phyloP scores from a whole-genome alignment of 2,329 filamentous ascomycete species.

The Metarhizium guizhouense region DNA sequence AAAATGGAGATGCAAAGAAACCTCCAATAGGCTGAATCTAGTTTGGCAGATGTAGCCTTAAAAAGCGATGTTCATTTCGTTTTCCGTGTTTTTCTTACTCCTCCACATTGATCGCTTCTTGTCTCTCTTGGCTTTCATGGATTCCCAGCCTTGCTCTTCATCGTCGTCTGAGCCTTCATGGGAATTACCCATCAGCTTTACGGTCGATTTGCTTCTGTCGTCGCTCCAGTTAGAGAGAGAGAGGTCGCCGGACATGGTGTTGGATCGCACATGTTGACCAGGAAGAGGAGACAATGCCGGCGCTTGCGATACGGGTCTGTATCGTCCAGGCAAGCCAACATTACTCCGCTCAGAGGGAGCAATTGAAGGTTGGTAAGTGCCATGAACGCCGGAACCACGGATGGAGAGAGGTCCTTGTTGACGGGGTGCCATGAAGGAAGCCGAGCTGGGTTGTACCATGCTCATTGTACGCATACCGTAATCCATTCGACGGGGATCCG shows the following conservation, averaged over 20 bases:
- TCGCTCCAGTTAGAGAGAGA: conserved; percentile 25
- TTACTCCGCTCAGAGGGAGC: conserved; percentile 95
- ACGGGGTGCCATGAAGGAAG: conserved; percentile 45
- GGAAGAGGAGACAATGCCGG: conserved; percentile 22
- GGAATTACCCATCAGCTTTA: conserved; percentile 30
- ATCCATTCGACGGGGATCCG: conserved; percentile 36
- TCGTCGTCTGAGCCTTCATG: conserved; percentile 43
- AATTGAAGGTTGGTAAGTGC: conserved; percentile 78
- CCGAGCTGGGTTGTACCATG: conserved; percentile 64
- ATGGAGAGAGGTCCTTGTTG: conserved; percentile 22
- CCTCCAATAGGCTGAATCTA: neutral
- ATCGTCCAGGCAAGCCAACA: conserved; percentile 78
- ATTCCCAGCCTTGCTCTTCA: conserved; percentile 60
- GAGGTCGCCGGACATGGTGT: conserved; percentile 22
- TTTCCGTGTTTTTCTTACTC: conserved; percentile 46
- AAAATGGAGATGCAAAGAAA: neutral
- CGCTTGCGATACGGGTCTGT: conserved; percentile 75
- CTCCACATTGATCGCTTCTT: conserved; percentile 60
- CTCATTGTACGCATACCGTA: conserved; percentile 63
- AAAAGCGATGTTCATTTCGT: conserved; percentile 40
- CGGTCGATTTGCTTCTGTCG: conserved; percentile 22
- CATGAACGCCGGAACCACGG: conserved; percentile 22
- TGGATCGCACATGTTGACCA: conserved; percentile 21
- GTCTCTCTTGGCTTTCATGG: conserved; percentile 60
- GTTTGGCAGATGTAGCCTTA: conserved; percentile 9